Evolutionary conservation across 2,329 filamentous ascomycete genomes (phyloP).

Genomic region (Fusarium anthophilum): DNA sequence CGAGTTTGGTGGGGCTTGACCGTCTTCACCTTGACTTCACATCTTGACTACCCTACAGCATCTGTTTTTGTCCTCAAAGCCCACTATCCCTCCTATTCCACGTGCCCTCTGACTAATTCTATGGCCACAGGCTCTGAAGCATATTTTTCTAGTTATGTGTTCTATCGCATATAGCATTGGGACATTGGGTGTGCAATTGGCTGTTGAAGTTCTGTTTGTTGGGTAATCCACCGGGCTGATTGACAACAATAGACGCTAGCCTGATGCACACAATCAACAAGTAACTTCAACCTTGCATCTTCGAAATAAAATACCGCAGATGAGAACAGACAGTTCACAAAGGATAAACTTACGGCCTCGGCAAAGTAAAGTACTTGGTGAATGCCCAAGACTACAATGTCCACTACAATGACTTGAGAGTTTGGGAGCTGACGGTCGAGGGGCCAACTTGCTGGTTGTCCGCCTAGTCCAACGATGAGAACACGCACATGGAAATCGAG

Average conservation of each 20-base stretch:
- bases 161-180: accelerated
- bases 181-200: not conserved
- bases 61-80: not conserved
- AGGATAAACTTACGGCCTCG: not conserved
- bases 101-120: not conserved
- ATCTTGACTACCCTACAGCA: slow-evolving; percentile 5
- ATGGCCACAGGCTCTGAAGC: not conserved
- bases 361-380: not conserved
- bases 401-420: not conserved
- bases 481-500: not conserved
- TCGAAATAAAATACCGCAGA: not conserved
- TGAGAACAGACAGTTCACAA: not conserved
- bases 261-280: not conserved
- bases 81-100: not conserved
- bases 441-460: not conserved
- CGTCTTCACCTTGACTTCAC: not conserved
- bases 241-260: not conserved
- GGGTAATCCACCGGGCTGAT: not conserved
- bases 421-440: not conserved
- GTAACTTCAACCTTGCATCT: not conserved
- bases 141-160: accelerated
- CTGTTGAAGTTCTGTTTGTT: not conserved
- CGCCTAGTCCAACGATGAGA: not conserved
- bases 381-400: not conserved
- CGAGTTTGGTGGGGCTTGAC: slow-evolving; percentile 19